A percentile compares a stretch with the other conserved stretches of the same genome.
These are phyloP conservation scores for Candida golubevii DNA, from an alignment of 805 yeast species.

Conservation along the genomic window DNA sequence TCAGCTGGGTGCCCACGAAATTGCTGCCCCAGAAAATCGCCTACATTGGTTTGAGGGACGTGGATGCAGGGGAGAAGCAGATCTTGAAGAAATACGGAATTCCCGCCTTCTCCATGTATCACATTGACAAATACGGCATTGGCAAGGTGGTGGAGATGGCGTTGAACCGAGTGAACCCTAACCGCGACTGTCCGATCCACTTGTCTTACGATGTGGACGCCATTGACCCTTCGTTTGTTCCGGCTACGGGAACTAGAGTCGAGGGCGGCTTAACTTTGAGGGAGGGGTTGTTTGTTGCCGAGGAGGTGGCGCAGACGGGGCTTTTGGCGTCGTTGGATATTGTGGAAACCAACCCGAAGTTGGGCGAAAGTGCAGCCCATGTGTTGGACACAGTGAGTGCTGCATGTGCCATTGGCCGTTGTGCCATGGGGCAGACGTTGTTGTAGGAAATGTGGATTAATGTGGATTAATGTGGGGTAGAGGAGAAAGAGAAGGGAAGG, in stretches of 20 bases:
- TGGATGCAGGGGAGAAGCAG: constrained; percentile 79
- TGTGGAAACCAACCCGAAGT: constrained; percentile 88
- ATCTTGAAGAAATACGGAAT: constrained; percentile 68
- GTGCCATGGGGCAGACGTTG: constrained; percentile 91
- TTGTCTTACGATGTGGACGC: constrained; percentile 95
- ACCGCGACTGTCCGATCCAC: constrained; percentile 68
- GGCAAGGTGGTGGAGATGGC: constrained; percentile 92
- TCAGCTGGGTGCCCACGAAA: constrained; percentile 73
- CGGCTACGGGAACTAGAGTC: constrained; percentile 97
- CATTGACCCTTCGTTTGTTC: constrained; percentile 88
- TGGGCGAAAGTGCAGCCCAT: constrained; percentile 74
- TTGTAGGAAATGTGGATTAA: constrained; percentile 31
- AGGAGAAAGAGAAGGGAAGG: too few relatives aligned
- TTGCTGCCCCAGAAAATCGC: constrained; percentile 71
- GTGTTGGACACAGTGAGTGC: constrained; percentile 82
- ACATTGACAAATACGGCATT: constrained; percentile 90
- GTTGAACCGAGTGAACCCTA: constrained; percentile 69
- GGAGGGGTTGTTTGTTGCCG: constrained; percentile 90
- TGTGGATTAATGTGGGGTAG: too few relatives aligned
- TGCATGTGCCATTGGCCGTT: constrained; percentile 86
- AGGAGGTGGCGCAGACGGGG: constrained; percentile 90
- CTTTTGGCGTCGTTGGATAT: constrained; percentile 81
- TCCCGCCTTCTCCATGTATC: constrained; percentile 91
- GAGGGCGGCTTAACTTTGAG: constrained; percentile 93
- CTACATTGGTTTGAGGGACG: constrained; percentile 92